Percentiles rank a stretch among this genome's conserved stretches.
Evolutionary conservation across 805 yeast genomes (phyloP).

Genomic region (Hanseniaspora meyeri): DNA sequence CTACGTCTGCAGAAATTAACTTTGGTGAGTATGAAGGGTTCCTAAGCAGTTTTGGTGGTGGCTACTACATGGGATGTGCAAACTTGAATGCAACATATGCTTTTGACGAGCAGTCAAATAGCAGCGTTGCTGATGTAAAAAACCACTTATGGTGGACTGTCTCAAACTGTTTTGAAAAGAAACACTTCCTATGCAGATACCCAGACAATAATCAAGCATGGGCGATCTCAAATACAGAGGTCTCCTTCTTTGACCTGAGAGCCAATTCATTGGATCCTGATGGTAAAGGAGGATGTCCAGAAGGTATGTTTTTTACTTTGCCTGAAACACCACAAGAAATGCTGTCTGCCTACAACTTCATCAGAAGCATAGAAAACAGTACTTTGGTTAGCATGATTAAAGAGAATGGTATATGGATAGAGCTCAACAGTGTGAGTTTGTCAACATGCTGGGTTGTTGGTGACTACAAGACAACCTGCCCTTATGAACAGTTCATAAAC

Average conservation of each 20-base stretch:
- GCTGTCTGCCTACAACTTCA: slow-evolving; percentile 13
- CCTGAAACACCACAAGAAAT: slow-evolving; percentile 45
- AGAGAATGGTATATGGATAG: slow-evolving; percentile 50
- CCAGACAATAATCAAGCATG: slow-evolving; percentile 32
- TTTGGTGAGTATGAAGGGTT: slow-evolving; percentile 18
- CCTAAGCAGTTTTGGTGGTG: slow-evolving; percentile 12
- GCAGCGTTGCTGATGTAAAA: slow-evolving; percentile 31
- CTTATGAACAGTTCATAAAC: slow-evolving; percentile 50
- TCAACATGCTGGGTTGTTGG: slow-evolving; percentile 76
- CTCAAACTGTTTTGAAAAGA: slow-evolving; percentile 48
- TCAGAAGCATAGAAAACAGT: slow-evolving; percentile 18
- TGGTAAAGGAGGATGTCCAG: slow-evolving; percentile 28
- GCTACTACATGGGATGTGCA: slow-evolving; percentile 14
- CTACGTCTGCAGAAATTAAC: slow-evolving; percentile 23
- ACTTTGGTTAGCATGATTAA: slow-evolving; percentile 1
- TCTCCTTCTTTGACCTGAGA: slow-evolving; percentile 35
- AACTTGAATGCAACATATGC: slow-evolving; percentile 10
- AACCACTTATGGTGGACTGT: slow-evolving; percentile 45
- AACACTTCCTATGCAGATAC: slow-evolving; percentile 44
- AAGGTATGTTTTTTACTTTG: slow-evolving; percentile 30
- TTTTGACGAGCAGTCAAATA: slow-evolving; percentile 30
- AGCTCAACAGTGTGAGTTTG: slow-evolving; percentile 64
- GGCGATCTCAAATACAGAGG: slow-evolving; percentile 28
- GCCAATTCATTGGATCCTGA: slow-evolving; percentile 20
- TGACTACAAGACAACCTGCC: slow-evolving; percentile 66